Evolutionary conservation across 179 eudicot genomes (phyloP), one percentile per base, ranked within the genome.

Genomic region (Nepenthes alata): DNA sequence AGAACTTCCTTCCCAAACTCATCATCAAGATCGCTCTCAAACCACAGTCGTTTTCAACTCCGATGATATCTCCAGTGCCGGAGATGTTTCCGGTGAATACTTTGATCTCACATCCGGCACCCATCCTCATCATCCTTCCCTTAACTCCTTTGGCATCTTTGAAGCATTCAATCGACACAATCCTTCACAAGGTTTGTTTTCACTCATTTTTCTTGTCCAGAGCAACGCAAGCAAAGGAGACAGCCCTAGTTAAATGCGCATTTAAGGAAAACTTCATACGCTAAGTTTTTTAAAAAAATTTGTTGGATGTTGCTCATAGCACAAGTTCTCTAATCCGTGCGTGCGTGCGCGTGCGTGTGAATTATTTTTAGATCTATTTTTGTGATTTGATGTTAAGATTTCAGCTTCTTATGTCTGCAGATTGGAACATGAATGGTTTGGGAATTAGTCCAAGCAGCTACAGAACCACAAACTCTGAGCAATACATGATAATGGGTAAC

Each of bases 151-250:
- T 67, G 80, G 73, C 44, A 54, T 81, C 37, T 67, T 83, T 5
- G 77, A 83, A 68, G 71, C 81, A 2, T 83, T 80, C 80, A 68
- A 71, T 63, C 59, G 70, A 34, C 69, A 57, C 69, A 61, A 64
- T 59, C 79, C 70, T 3, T 68, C 83, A 35, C 85, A 80, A 78
- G 88, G 85, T 83, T 9, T 41, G 45, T 59, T 25, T 65, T 65
- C 15, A 13, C 4, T 34, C 37, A 10, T 37, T 10, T 38, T 58
- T 6, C 34, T 13, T 59, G 11, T 56, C n/a, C 67, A 82, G 82
- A 74, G 59, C 50, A 4, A 12, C 51, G 12, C 8, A 47, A 47
- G 25, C 25, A 25, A 25, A 25, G 25, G 25, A 25, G 25, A 25
- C 25, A 25, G 25, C 25, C 25, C 25, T 25, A 25, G 25, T 25